A percentile compares a stretch with the other conserved stretches of the same genome.
Conservation (phyloP, 148 eudicot genomes). For the Cornus florida region DNA sequence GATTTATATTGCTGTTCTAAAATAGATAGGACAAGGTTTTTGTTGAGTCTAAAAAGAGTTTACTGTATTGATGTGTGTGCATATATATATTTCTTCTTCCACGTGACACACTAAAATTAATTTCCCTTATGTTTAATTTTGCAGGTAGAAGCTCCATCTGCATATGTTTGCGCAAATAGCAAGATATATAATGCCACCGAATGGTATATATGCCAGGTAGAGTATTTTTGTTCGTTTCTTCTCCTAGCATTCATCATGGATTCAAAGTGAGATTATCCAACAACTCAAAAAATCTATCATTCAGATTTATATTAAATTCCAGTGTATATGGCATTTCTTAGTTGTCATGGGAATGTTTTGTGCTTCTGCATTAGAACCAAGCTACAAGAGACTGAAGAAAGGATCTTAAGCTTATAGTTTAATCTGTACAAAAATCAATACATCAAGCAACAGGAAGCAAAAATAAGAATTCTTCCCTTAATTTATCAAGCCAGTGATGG, state of each 20-base stretch:
- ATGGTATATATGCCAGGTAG: slow-evolving; percentile 98
- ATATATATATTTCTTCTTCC: not conserved
- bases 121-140: slow-evolving; percentile 12
- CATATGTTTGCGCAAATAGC: slow-evolving; percentile 91
- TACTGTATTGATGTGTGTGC: not conserved
- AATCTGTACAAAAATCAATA: too few relatives aligned
- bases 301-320: not conserved
- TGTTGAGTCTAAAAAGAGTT: not conserved
- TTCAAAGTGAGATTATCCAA: not conserved
- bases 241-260: not conserved
- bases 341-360: not conserved
- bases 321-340: not conserved
- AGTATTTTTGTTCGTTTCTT: not conserved
- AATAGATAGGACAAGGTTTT: too few relatives aligned
- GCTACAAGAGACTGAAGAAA: not conserved
- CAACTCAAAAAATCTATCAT: not conserved
- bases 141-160: slow-evolving; percentile 85
- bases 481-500: too few relatives aligned
- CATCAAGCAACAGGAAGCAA: too few relatives aligned
- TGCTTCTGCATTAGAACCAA: not conserved
- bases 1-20: too few relatives aligned
- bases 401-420: too few relatives aligned
- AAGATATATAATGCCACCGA: slow-evolving; percentile 83
- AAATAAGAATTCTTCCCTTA: too few relatives aligned
- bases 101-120: not conserved